A percentile compares a stretch with the other conserved stretches of the same genome.
Evolutionary conservation across 2,329 filamentous ascomycete species (phyloP).

Genomic region (Fusarium azukiicola): DNA sequence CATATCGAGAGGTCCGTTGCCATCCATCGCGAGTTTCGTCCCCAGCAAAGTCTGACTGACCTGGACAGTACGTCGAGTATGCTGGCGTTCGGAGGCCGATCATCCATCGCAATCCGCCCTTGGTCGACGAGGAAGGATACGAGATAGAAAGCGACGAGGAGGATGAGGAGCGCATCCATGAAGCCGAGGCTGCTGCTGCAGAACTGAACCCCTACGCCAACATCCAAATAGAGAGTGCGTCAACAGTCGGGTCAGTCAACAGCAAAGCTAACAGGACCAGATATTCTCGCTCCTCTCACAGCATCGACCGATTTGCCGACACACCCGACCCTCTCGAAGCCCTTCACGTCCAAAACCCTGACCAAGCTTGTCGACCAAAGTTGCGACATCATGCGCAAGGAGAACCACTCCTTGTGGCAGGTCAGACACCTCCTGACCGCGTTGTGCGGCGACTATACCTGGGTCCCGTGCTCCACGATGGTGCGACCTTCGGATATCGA

Average conservation of each 20-base stretch:
- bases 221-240: constrained; percentile 85
- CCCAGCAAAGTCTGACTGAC: constrained; percentile 51
- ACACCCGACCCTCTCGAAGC: constrained; percentile 87
- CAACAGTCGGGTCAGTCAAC: constrained; percentile 18
- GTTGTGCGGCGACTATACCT: constrained; percentile 87
- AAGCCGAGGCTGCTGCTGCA: constrained; percentile 81
- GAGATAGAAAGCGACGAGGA: constrained; percentile 88
- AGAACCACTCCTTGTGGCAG: constrained; percentile 86
- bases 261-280: constrained; percentile 67
- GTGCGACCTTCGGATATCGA: constrained; percentile 77
- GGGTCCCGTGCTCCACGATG: constrained; percentile 81
- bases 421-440: constrained; percentile 87
- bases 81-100: constrained; percentile 87
- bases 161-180: constrained; percentile 81
- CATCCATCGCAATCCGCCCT: constrained; percentile 86
- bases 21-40: constrained; percentile 30
- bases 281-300: constrained; percentile 87
- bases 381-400: constrained; percentile 86
- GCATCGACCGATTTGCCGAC: constrained; percentile 86
- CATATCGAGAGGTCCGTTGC: constrained; percentile 83
- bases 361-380: constrained; percentile 86
- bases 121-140: constrained; percentile 89
- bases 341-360: constrained; percentile 87
- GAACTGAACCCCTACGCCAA: constrained; percentile 88
- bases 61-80: constrained; percentile 83